Conservation (phyloP, 257 asterid species). For the Nicotiana undulata region DNA sequence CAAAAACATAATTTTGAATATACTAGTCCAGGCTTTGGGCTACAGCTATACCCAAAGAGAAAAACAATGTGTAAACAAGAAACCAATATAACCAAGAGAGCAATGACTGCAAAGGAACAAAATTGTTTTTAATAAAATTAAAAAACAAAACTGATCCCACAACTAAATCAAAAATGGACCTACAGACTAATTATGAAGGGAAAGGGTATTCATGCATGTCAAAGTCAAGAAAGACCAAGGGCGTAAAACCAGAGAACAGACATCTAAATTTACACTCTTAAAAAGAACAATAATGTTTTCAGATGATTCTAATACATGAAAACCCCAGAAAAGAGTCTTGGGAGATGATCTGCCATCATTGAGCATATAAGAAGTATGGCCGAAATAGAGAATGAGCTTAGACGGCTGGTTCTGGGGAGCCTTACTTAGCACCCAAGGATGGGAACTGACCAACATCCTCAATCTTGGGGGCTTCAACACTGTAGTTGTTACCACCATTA, state of each 20-base stretch:
- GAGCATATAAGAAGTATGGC: background rate
- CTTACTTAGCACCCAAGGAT: slow-evolving; percentile 27
- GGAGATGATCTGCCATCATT: background rate
- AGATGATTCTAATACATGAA: slow-evolving; percentile 11
- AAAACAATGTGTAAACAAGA: background rate
- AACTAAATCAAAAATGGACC: slow-evolving; percentile 6
- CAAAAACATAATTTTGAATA: background rate
- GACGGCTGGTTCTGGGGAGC: background rate
- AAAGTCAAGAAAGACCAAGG: slow-evolving; percentile 13
- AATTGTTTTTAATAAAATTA: slow-evolving; percentile 19
- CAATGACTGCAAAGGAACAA: slow-evolving; percentile 7
- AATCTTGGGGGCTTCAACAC: slow-evolving; percentile 23
- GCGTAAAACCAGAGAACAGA: slow-evolving; percentile 7
- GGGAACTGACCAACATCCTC: slow-evolving; percentile 38
- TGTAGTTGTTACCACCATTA: background rate
- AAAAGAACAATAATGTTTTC: slow-evolving; percentile 10
- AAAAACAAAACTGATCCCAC: slow-evolving; percentile 36
- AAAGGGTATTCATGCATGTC: slow-evolving; percentile 14
- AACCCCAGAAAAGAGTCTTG: background rate
- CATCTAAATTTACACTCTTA: slow-evolving; percentile 36
- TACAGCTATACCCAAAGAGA: background rate
- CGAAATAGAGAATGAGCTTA: background rate
- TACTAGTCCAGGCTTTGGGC: background rate
- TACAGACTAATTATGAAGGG: slow-evolving; percentile 6
- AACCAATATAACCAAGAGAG: background rate